Conservation (phyloP, 164 flowering plant species). For the Annona squamosa region DNA sequence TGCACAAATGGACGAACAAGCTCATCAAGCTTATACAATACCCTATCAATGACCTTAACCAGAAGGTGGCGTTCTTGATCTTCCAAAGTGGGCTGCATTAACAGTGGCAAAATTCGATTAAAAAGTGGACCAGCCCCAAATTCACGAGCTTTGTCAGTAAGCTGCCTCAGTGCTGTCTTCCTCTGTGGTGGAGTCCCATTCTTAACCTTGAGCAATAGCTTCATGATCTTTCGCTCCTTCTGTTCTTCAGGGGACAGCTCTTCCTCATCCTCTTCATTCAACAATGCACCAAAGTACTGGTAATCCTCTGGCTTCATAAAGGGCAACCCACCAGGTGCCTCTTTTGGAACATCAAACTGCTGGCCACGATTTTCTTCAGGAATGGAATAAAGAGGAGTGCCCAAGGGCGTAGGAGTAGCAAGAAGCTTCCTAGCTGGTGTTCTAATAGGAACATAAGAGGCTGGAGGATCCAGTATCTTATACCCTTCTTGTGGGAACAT, state of each 20-base stretch:
- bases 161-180: slow-evolving; percentile 92
- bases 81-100: slow-evolving; percentile 96
- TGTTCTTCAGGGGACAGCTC: slow-evolving; percentile 90
- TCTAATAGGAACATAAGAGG: slow-evolving; percentile 87
- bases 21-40: slow-evolving; percentile 92
- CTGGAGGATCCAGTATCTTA: slow-evolving; percentile 86
- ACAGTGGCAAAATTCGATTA: slow-evolving; percentile 81
- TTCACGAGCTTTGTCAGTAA: slow-evolving; percentile 94
- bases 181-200: slow-evolving; percentile 99
- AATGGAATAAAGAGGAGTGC: slow-evolving; percentile 78
- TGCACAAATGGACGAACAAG: slow-evolving; percentile 94
- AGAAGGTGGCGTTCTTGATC: slow-evolving; percentile 97
- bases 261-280: slow-evolving; percentile 92
- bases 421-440: slow-evolving; percentile 98
- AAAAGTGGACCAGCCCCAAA: slow-evolving; percentile 96
- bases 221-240: slow-evolving; percentile 97
- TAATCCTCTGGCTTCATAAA: slow-evolving; percentile 95
- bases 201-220: slow-evolving; percentile 91
- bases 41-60: slow-evolving; percentile 96
- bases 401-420: slow-evolving; percentile 90
- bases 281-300: slow-evolving; percentile 74
- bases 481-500: slow-evolving; percentile 96
- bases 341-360: slow-evolving; percentile 91
- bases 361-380: slow-evolving; percentile 97
- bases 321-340: slow-evolving; percentile 84